Conservation (phyloP, 2,329 filamentous ascomycete species). For the Zymoseptoria passerinii region DNA sequence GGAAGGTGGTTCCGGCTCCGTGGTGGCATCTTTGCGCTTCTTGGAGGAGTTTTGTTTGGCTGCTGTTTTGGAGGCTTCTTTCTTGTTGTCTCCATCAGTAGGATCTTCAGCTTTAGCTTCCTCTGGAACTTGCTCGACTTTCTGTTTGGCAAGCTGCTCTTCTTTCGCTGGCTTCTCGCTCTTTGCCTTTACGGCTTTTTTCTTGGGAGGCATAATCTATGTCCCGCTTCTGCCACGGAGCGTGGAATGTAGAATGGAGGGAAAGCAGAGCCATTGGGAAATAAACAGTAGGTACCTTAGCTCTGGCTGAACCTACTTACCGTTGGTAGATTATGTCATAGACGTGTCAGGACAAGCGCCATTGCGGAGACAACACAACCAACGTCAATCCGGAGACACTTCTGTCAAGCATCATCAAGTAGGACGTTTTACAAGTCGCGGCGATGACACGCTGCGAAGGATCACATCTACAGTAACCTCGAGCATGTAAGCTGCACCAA, state of each 20-base stretch:
- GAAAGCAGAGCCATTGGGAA: background rate
- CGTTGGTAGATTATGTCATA: background rate
- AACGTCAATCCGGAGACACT: too few relatives aligned
- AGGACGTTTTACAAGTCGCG: too few relatives aligned
- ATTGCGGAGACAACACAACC: too few relatives aligned
- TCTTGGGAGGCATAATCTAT: background rate
- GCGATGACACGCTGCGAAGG: too few relatives aligned
- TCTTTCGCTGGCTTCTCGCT: background rate
- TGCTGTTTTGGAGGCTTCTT: background rate
- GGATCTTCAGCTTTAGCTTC: background rate
- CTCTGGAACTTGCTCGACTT: background rate
- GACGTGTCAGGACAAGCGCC: background rate
- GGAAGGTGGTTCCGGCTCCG: constrained; percentile 11
- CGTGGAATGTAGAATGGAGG: background rate
- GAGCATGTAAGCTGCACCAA: too few relatives aligned
- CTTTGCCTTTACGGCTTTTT: background rate
- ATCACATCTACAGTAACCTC: too few relatives aligned
- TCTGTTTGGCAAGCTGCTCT: background rate
- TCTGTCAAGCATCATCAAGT: too few relatives aligned
- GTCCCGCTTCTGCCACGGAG: background rate
- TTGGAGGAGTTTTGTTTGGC: constrained; percentile 6
- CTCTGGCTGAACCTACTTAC: background rate
- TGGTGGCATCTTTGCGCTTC: constrained; percentile 19
- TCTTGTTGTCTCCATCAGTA: background rate
- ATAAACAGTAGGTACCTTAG: background rate